Evolutionary conservation across 1,284 basidiomycete species (phyloP).

Genomic region (Xerocomus minutiporus): DNA sequence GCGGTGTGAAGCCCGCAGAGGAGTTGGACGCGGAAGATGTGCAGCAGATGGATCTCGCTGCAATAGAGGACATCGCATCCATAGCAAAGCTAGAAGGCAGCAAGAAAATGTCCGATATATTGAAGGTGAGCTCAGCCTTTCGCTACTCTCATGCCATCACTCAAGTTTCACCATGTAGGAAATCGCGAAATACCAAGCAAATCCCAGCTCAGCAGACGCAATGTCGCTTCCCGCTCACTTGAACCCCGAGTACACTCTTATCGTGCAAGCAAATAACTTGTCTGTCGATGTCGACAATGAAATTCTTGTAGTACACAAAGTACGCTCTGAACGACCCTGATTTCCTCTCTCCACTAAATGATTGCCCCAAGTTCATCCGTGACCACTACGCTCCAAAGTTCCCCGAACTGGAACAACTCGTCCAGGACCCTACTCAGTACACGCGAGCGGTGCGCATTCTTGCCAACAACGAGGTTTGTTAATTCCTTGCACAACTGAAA

Average conservation of each 20-base stretch:
- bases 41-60: slow-evolving; percentile 83
- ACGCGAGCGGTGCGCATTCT: slow-evolving; percentile 87
- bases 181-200: slow-evolving; percentile 79
- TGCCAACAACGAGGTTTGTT: slow-evolving; percentile 72
- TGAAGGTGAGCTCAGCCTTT: slow-evolving; percentile 54
- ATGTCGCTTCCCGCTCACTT: slow-evolving; percentile 80
- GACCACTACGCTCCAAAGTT: slow-evolving; percentile 97
- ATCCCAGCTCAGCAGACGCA: slow-evolving; percentile 73
- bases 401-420: slow-evolving; percentile 94
- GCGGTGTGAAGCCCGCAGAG: slow-evolving; percentile 88
- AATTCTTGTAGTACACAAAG: slow-evolving; percentile 95
- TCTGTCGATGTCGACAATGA: slow-evolving; percentile 99
- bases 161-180: slow-evolving; percentile 49
- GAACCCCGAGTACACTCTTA: slow-evolving; percentile 94
- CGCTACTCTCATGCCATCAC: background rate
- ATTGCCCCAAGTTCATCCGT: slow-evolving; percentile 76
- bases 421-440: slow-evolving; percentile 89
- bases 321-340: slow-evolving; percentile 38
- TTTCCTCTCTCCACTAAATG: slow-evolving; percentile 14
- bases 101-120: slow-evolving; percentile 79
- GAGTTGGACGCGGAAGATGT: slow-evolving; percentile 92
- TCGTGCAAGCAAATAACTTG: slow-evolving; percentile 96
- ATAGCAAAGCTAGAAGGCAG: slow-evolving; percentile 88
- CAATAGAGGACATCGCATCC: slow-evolving; percentile 77
- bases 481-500: background rate